These are phyloP conservation scores for Ceratobasidium sp. DNA, from an alignment of 1,284 basidiomycete species.

Conservation along the genomic window DNA sequence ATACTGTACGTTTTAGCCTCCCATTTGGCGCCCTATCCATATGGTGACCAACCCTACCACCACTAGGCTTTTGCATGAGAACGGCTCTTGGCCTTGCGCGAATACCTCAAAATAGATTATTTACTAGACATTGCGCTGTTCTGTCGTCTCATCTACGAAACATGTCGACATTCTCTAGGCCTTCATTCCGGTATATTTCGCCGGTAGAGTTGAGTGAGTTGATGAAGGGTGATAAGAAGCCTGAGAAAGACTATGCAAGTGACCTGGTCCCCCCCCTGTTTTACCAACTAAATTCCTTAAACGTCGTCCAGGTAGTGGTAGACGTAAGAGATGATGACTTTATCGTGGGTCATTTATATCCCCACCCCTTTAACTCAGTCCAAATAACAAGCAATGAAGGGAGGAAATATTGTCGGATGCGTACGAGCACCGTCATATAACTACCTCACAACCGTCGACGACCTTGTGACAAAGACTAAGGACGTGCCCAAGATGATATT, in stretches of 20 bases:
- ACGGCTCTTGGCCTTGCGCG: neutral
- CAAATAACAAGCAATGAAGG: slow-evolving; percentile 52
- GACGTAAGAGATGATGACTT: slow-evolving; percentile 84
- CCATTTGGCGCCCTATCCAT: too few relatives aligned
- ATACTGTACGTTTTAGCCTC: too few relatives aligned
- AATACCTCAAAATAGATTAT: neutral
- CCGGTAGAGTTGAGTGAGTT: slow-evolving; percentile 68
- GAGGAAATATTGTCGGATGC: slow-evolving; percentile 76
- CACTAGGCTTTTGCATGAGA: neutral
- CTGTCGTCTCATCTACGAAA: neutral
- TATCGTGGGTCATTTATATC: slow-evolving; percentile 48
- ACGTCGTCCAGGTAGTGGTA: slow-evolving; percentile 59
- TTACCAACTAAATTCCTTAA: neutral
- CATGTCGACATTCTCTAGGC: slow-evolving; percentile 18
- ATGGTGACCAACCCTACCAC: neutral
- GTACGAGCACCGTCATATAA: slow-evolving; percentile 69
- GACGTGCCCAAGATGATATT: slow-evolving; percentile 73
- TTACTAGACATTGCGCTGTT: neutral
- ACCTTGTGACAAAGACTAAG: slow-evolving; percentile 69
- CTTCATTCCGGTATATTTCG: slow-evolving; percentile 25
- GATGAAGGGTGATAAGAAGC: slow-evolving; percentile 68
- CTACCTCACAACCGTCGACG: slow-evolving; percentile 67
- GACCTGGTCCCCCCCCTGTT: neutral
- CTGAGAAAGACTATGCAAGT: slow-evolving; percentile 69
- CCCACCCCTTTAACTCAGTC: neutral